Evolutionary conservation across 345 rosid genomes (phyloP).

Genomic region (Eucalyptus erythrocorys): DNA sequence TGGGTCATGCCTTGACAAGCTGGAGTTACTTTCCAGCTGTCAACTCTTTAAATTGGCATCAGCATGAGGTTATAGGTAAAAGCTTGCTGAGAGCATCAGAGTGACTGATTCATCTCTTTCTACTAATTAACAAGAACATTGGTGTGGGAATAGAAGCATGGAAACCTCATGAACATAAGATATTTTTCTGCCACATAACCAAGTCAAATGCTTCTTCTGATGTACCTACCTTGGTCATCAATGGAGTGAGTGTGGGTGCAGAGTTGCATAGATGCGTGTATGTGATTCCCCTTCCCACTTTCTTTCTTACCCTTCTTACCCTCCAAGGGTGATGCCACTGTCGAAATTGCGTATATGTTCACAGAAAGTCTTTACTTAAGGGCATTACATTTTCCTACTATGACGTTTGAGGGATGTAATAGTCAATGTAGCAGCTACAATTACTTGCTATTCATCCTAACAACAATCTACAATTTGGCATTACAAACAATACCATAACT

Average conservation of each 20-base stretch:
- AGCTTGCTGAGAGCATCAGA: background rate
- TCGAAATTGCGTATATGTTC: background rate
- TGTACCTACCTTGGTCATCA: background rate
- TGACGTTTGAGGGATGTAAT: background rate
- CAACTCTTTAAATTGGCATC: background rate
- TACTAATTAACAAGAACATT: background rate
- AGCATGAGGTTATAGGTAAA: background rate
- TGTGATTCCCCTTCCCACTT: background rate
- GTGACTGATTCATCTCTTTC: background rate
- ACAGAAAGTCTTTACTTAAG: background rate
- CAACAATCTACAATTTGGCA: background rate
- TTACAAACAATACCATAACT: background rate
- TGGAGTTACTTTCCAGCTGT: background rate
- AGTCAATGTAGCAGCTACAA: background rate
- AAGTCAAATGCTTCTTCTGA: background rate
- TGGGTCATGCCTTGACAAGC: background rate
- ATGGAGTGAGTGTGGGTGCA: background rate
- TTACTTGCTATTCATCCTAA: background rate
- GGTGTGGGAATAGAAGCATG: background rate
- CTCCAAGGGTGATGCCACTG: background rate
- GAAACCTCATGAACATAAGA: background rate
- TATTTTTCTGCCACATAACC: background rate
- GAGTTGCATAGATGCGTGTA: background rate
- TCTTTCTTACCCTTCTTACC: background rate
- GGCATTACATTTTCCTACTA: background rate